Evolutionary conservation across 2,329 filamentous ascomycete species (phyloP).

Genomic region (Chaetomium sp.): DNA sequence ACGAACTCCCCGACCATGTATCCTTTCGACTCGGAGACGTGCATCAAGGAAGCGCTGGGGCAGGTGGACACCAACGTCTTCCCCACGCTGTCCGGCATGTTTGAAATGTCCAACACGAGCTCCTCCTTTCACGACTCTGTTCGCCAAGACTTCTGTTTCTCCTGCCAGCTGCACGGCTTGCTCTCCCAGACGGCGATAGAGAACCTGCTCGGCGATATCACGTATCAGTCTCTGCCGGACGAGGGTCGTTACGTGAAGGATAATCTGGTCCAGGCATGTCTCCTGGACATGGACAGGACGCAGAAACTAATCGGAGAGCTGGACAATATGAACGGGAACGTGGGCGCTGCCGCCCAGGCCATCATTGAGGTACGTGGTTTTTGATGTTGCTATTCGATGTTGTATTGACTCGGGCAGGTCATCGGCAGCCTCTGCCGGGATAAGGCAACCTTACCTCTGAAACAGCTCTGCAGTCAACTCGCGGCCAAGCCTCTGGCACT

Average conservation of each 20-base stretch:
- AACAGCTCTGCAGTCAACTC: constrained; percentile 71
- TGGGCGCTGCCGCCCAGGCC: constrained; percentile 79
- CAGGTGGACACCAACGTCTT: constrained; percentile 82
- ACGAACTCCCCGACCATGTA: constrained; percentile 62
- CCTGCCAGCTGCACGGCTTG: constrained; percentile 86
- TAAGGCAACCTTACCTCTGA: constrained; percentile 80
- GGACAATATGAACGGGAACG: constrained; percentile 89
- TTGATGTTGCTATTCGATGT: not conserved
- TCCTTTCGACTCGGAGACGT: constrained; percentile 71
- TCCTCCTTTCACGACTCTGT: constrained; percentile 62
- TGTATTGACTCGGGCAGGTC: constrained; percentile 49
- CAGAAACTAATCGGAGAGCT: constrained; percentile 79
- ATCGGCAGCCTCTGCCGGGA: constrained; percentile 68
- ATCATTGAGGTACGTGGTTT: constrained; percentile 63
- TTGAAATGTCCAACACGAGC: constrained; percentile 58
- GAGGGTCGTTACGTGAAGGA: constrained; percentile 77
- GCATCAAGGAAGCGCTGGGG: constrained; percentile 70
- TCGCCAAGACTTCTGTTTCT: constrained; percentile 78
- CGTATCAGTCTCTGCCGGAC: constrained; percentile 75
- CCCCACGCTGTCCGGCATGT: constrained; percentile 61
- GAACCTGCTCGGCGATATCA: constrained; percentile 78
- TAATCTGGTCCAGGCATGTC: constrained; percentile 74
- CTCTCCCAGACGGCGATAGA: constrained; percentile 78
- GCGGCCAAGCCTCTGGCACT: constrained; percentile 70
- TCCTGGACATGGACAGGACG: constrained; percentile 72